phyloP scores from a whole-genome alignment of 768 basidiomycete species.

The Melanogaster broomeanus region DNA sequence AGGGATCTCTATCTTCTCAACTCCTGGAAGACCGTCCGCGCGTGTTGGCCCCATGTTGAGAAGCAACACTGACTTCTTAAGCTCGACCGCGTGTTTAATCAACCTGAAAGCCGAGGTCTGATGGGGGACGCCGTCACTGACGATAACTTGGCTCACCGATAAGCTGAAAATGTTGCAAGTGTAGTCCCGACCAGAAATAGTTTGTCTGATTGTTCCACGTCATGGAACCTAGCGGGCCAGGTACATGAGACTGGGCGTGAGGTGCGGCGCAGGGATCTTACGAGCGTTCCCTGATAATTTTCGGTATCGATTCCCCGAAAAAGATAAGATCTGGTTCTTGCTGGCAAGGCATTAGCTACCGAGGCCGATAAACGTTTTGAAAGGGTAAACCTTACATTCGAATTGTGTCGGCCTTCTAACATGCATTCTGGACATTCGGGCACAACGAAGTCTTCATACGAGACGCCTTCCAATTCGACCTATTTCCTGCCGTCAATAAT shows the following conservation, averaged over 20 bases:
- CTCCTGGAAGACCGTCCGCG: slow-evolving; percentile 65
- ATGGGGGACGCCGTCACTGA: neutral
- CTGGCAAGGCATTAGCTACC: slow-evolving; percentile 33
- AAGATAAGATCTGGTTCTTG: slow-evolving; percentile 84
- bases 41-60: slow-evolving; percentile 89
- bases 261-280: slow-evolving; percentile 35
- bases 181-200: slow-evolving; percentile 87
- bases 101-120: slow-evolving; percentile 46
- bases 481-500: slow-evolving; percentile 26
- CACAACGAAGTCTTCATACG: slow-evolving; percentile 76
- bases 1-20: slow-evolving; percentile 80
- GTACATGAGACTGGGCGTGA: neutral
- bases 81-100: slow-evolving; percentile 74
- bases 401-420: slow-evolving; percentile 53
- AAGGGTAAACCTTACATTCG: slow-evolving; percentile 48
- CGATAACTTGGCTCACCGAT: slow-evolving; percentile 48
- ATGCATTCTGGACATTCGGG: slow-evolving; percentile 77
- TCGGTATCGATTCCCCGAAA: slow-evolving; percentile 86
- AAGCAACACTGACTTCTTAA: slow-evolving; percentile 75
- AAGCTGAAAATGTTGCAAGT: slow-evolving; percentile 92
- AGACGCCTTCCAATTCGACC: slow-evolving; percentile 80
- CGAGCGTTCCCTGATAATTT: slow-evolving; percentile 69
- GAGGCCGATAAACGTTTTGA: neutral
- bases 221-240: slow-evolving; percentile 44
- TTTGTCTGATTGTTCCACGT: slow-evolving; percentile 61